Evolutionary conservation across 2,329 filamentous ascomycete species (phyloP).

Genomic region (Neonectria punicea): DNA sequence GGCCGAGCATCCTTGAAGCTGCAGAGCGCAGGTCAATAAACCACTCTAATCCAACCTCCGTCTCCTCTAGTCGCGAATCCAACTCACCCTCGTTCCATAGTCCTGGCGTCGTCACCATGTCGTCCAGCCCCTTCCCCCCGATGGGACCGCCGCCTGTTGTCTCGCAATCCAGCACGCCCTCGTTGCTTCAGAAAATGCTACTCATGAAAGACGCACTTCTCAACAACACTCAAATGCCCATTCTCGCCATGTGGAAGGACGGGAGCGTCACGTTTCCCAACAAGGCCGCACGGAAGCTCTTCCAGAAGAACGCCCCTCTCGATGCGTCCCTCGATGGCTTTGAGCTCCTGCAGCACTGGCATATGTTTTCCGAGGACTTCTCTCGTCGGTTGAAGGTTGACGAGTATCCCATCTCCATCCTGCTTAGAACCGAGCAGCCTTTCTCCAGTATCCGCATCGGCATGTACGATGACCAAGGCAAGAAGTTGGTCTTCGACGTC

Average conservation of each 20-base stretch:
- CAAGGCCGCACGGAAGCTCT: slow-evolving; percentile 67
- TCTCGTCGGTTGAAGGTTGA: slow-evolving; percentile 63
- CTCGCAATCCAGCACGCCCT: slow-evolving; percentile 66
- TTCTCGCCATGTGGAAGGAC: slow-evolving; percentile 85
- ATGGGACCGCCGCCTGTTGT: slow-evolving; percentile 71
- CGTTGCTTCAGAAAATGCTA: slow-evolving; percentile 77
- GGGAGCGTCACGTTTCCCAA: slow-evolving; percentile 80
- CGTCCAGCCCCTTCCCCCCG: slow-evolving; percentile 71
- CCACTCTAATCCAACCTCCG: slow-evolving; percentile 58
- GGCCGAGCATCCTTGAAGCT: slow-evolving; percentile 55
- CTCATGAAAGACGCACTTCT: slow-evolving; percentile 82
- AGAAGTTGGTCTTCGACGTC: slow-evolving; percentile 70
- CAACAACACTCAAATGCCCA: slow-evolving; percentile 78
- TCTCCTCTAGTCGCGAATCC: slow-evolving; percentile 59
- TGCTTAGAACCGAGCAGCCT: slow-evolving; percentile 69
- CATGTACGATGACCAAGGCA: slow-evolving; percentile 64
- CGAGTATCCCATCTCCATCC: slow-evolving; percentile 74
- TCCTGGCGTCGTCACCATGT: slow-evolving; percentile 64
- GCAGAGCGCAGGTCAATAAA: slow-evolving; percentile 58
- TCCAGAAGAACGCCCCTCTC: slow-evolving; percentile 55
- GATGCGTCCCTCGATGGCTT: slow-evolving; percentile 57
- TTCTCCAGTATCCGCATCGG: slow-evolving; percentile 71
- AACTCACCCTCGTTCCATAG: slow-evolving; percentile 59
- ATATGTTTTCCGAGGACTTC: slow-evolving; percentile 75
- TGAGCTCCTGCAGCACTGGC: slow-evolving; percentile 69